These are phyloP conservation scores for Spencermartinsiella europaea DNA, from an alignment of 805 yeast genomes.

Conservation along the genomic window DNA sequence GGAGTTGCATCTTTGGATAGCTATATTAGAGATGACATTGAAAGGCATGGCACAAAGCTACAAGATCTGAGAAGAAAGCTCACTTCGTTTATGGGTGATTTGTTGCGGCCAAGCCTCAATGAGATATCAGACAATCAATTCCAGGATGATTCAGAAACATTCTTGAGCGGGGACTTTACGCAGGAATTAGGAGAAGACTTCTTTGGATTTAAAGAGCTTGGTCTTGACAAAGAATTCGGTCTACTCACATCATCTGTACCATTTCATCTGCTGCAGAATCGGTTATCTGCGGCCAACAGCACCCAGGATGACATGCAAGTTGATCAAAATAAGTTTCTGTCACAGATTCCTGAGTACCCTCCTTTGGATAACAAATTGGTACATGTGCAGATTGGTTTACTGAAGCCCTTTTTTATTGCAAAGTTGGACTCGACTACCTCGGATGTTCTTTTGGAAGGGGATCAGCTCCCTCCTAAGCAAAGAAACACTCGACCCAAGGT, in stretches of 20 bases:
- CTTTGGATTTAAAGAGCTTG: conserved; percentile 93
- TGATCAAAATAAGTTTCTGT: conserved; percentile 20
- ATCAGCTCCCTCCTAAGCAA: conserved; percentile 74
- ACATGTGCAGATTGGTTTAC: conserved; percentile 48
- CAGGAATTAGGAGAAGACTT: conserved; percentile 85
- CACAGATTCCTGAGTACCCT: conserved; percentile 46
- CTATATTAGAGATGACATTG: conserved; percentile 66
- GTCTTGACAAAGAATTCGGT: conserved; percentile 88
- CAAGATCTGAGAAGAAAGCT: conserved; percentile 63
- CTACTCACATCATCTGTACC: conserved; percentile 83
- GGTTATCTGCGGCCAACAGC: conserved; percentile 45
- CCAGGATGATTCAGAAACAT: conserved; percentile 88
- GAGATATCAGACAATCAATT: conserved; percentile 74
- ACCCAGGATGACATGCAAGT: conserved; percentile 51
- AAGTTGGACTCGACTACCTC: conserved; percentile 26
- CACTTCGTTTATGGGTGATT: conserved; percentile 66
- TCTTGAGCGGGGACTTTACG: conserved; percentile 90
- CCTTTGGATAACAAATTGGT: conserved; percentile 50
- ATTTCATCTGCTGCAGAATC: conserved; percentile 75
- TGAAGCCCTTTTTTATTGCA: conserved; percentile 49
- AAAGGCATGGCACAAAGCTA: conserved; percentile 64
- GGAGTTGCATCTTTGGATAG: conserved; percentile 65
- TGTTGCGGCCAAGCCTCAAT: conserved; percentile 66
- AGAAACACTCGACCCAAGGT: conserved; percentile 70
- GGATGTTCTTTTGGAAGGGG: conserved; percentile 60